Conservation (phyloP, 129 eudicot genomes). For the Saussurea involucrata region DNA sequence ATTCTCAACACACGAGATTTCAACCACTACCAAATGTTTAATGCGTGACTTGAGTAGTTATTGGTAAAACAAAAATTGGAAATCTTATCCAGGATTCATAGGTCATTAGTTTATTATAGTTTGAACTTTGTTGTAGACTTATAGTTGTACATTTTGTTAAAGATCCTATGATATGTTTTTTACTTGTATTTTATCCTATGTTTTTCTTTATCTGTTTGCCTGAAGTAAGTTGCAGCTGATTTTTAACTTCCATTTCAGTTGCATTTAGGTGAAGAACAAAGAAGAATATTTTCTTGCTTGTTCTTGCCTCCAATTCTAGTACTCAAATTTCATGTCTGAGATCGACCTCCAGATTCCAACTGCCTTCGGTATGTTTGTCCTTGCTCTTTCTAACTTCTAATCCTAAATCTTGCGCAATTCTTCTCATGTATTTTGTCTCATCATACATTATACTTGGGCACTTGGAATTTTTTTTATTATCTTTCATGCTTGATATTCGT, state of each 20-base stretch:
- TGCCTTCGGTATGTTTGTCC: constrained; percentile 32
- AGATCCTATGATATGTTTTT: neutral
- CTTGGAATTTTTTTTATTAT: too few relatives aligned
- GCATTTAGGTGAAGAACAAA: constrained; percentile 9
- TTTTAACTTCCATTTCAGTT: constrained; percentile 19
- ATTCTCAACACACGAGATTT: too few relatives aligned
- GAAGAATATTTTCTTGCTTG: constrained; percentile 23
- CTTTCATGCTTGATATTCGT: too few relatives aligned
- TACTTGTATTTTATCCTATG: too few relatives aligned
- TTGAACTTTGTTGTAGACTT: too few relatives aligned
- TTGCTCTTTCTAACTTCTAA: neutral
- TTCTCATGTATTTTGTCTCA: neutral
- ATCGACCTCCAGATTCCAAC: constrained; percentile 40
- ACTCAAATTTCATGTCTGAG: constrained; percentile 40
- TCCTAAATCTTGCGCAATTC: neutral
- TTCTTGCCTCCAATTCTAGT: constrained; percentile 29
- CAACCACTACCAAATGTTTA: neutral
- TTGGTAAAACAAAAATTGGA: neutral
- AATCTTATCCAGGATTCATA: neutral
- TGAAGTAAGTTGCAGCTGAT: constrained; percentile 1
- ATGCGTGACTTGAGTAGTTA: neutral
- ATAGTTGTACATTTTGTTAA: neutral
- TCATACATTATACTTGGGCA: neutral
- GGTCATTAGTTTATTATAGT: too few relatives aligned
- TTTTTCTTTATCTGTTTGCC: neutral